Percentiles rank a stretch among this genome's conserved stretches.
These are phyloP conservation scores for Prunus padus DNA, from an alignment of 306 rosid species.

Conservation along the genomic window DNA sequence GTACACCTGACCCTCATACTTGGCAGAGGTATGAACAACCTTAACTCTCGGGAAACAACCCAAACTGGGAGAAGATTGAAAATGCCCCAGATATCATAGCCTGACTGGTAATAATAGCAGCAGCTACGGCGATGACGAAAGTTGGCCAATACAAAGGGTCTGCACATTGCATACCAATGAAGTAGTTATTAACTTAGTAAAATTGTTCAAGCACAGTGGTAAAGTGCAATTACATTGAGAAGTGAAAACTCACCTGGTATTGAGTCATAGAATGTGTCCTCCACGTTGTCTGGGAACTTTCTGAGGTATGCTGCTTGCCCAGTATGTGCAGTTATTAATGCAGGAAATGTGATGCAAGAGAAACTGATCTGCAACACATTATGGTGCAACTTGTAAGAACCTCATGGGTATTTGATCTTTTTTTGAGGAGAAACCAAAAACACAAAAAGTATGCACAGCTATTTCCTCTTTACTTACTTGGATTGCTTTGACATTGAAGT, in stretches of 20 bases:
- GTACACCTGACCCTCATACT: conserved; percentile 76
- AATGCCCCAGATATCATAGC: conserved; percentile 94
- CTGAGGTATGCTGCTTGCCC: conserved; percentile 71
- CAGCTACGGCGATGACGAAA: conserved; percentile 71
- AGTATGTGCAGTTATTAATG: conserved; percentile 37
- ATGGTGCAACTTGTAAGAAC: neutral
- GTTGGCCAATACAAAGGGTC: conserved; percentile 80
- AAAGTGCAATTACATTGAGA: neutral
- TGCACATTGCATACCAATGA: conserved; percentile 23
- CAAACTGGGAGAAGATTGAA: conserved; percentile 61
- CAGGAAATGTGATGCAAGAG: conserved; percentile 48
- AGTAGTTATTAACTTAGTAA: neutral
- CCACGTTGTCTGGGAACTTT: conserved; percentile 42
- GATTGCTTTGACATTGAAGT: conserved; percentile 64
- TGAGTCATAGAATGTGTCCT: conserved; percentile 45
- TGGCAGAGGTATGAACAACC: conserved; percentile 71
- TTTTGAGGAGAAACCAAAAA: too few relatives aligned
- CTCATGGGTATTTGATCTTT: too few relatives aligned
- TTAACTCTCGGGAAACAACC: conserved; percentile 85
- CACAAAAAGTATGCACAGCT: too few relatives aligned
- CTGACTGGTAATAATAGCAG: conserved; percentile 82
- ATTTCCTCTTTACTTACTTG: conserved; percentile 48
- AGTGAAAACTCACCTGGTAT: conserved; percentile 37
- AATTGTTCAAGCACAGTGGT: neutral
- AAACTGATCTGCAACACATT: conserved; percentile 48